Evolutionary conservation across 78 protist species (phyloP), one percentile per base, ranked within the genome.

Genomic region (Monosiga brevicollis): DNA sequence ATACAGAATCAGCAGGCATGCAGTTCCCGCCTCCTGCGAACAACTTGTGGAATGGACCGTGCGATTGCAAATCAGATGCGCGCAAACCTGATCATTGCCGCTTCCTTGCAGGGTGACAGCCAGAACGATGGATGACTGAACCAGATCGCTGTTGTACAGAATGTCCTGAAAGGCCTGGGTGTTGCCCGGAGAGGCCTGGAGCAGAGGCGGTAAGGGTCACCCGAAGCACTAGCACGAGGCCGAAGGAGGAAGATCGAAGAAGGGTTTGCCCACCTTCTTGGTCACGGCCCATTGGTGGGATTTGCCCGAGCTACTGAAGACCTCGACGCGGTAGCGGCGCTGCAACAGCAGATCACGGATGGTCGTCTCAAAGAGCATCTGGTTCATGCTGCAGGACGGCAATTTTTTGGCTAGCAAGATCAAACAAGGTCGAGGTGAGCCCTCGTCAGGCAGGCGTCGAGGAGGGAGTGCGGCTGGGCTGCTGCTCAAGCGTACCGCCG

Each of bases 131-230:
- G 89, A 32, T 2, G 88, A 42, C n/a, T 35, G 2, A 22, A 9
- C 26, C 42, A 37, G 11, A 26, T 3, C 78, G 79, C 38, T 35
- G 10, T 55, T 9, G 38, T 85, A 83, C 37, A 85, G 34, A 29
- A 39, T 35, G 25, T 89, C 92, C 80, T 89, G 87, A 25, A 89
- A 89, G 23, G 34, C 41, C 42, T 83, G 79, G 36, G 86, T 29
- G 35, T 89, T 86, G 70, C 92, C 92, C 15, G 92, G 92, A 0
- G 90, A 81, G 41, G 70, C 89, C 84, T 79, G 72, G n/a, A n/a
- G n/a, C 35, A 37, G 24, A 3, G 70, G 9, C 34, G 41, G 22
- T 2, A 11, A 80, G 77, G 9, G 37, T 11, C 25, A 9, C 3
- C 73, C 2, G 23, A 6, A 3, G 29, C 80, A 77, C 2, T 20